Conservation (phyloP, 1,139 yeast species). For the Yamadazyma atlantica region DNA sequence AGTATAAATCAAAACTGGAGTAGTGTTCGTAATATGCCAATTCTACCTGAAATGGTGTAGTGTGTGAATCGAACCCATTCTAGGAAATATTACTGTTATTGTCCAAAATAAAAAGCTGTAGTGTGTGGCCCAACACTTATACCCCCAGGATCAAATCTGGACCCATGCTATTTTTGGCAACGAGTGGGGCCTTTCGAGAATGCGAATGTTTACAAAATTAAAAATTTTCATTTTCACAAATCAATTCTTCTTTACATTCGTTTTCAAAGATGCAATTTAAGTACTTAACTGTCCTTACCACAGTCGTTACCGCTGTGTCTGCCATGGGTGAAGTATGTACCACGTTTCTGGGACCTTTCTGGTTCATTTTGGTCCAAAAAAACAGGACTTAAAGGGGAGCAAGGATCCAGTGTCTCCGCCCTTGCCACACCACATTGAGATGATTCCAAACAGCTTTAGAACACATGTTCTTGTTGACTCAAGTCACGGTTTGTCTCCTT, state of each 20-base stretch:
- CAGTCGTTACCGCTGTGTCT: constrained; percentile 34
- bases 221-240: constrained; percentile 12
- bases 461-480: background rate
- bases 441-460: too few species aligned
- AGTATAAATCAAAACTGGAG: too few species aligned
- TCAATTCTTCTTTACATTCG: constrained; percentile 12
- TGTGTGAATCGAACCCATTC: too few species aligned
- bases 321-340: constrained; percentile 49
- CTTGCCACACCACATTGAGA: too few species aligned
- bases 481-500: too few species aligned
- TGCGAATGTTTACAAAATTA: constrained; percentile 16
- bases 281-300: constrained; percentile 37
- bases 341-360: background rate
- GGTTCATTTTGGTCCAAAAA: background rate
- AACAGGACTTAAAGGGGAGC: background rate
- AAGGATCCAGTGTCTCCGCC: background rate
- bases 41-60: too few species aligned
- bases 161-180: constrained; percentile 15
- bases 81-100: too few species aligned
- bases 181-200: too few species aligned
- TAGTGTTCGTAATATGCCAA: too few species aligned
- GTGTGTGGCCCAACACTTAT: background rate
- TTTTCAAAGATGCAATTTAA: constrained; percentile 37
- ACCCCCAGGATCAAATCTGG: constrained; percentile 11
- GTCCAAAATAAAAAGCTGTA: too few species aligned